Evolutionary conservation across 2,329 filamentous ascomycete species (phyloP), one percentile per base, ranked within the genome.

Genomic region (Aspergillus vadensis): DNA sequence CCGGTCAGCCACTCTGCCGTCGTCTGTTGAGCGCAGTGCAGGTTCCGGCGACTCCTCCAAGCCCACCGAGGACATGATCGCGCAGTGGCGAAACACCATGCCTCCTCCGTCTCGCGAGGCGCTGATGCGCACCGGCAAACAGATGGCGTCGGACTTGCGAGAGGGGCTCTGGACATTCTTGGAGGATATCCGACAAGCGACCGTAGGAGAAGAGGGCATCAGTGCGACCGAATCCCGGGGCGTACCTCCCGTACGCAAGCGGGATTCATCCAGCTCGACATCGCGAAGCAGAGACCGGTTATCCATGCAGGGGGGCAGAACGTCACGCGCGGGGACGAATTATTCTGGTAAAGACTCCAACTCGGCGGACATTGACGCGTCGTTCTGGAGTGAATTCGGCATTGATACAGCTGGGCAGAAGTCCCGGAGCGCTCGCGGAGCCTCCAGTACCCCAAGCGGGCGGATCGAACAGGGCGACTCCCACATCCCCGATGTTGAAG

Each of bases 141-240:
- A 95, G 75, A 88, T 97, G 76, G 91, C 93, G 15, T 90, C 91
- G 61, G 95, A 97, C 76, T 88, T 99, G 75, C 91, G 89, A 73
- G 87, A 95, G 55, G 94, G 95, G 2, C 80, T 99, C 52, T 93
- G 91, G 87, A 97, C 91, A 1, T 99, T 99, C 76, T 87, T 97
- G 61, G 95, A 98, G 74, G 95, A 99, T 72, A 87, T 99, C 51
- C 86, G 93, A 66, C 95, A 98, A 77, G 96, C 94, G 14, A 97
- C 95, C 0, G 92, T 99, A 6, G 95, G 95, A 23, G 95, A 99
- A 57, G 95, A 99, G 79, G 91, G 88, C 15, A 86, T 92, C 64
- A 87, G 82, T 62, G 88, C 86, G 44, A 79, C 78, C 36, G 75
- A 77, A 62, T 72, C 76, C 62, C 66, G 78, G 60, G 68, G 71